phyloP scores from a whole-genome alignment of 2,329 filamentous ascomycete species.

The Chaetomiaceae sp. region DNA sequence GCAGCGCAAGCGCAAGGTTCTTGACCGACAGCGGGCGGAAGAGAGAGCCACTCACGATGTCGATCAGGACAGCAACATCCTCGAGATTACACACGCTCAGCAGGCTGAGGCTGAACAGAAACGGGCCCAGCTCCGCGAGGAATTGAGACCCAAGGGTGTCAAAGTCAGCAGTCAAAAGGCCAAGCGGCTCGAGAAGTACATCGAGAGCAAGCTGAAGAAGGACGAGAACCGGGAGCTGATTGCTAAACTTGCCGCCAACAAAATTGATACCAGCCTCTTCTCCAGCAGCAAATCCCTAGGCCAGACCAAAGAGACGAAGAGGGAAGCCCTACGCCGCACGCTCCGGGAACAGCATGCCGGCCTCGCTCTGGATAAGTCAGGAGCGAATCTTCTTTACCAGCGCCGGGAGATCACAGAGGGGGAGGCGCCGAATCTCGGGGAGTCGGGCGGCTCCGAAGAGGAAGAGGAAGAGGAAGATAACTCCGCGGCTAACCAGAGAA shows the following conservation, averaged over 20 bases:
- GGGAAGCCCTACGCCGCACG: conserved; percentile 60
- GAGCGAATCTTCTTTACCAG: conserved; percentile 52
- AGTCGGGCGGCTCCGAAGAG: conserved; percentile 21
- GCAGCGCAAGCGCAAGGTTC: conserved; percentile 64
- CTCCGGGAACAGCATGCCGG: conserved; percentile 63
- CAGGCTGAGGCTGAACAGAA: conserved; percentile 49
- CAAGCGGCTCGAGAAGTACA: conserved; percentile 64
- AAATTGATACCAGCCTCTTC: conserved; percentile 77
- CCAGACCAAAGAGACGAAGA: conserved; percentile 65
- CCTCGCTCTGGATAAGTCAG: conserved; percentile 50
- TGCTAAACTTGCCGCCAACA: conserved; percentile 72
- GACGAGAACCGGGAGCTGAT: conserved; percentile 85
- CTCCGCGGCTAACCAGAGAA: conserved; percentile 2
- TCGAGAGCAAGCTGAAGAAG: conserved; percentile 87
- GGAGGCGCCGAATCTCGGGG: conserved; percentile 26
- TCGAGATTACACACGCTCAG: conserved; percentile 46
- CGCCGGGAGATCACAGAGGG: conserved; percentile 35
- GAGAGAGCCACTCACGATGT: conserved; percentile 40
- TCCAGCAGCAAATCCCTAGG: conserved; percentile 75
- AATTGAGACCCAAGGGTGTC: conserved; percentile 46
- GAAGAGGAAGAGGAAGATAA: conserved; percentile 24
- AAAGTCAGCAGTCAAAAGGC: conserved; percentile 63
- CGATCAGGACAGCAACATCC: conserved; percentile 50
- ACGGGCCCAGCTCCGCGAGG: conserved; percentile 52
- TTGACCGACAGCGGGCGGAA: conserved; percentile 56